A percentile compares a stretch with the other conserved stretches of the same genome.
phyloP scores from a whole-genome alignment of 495 filamentous ascomycete species.

The Clohesyomyces aquaticus region DNA sequence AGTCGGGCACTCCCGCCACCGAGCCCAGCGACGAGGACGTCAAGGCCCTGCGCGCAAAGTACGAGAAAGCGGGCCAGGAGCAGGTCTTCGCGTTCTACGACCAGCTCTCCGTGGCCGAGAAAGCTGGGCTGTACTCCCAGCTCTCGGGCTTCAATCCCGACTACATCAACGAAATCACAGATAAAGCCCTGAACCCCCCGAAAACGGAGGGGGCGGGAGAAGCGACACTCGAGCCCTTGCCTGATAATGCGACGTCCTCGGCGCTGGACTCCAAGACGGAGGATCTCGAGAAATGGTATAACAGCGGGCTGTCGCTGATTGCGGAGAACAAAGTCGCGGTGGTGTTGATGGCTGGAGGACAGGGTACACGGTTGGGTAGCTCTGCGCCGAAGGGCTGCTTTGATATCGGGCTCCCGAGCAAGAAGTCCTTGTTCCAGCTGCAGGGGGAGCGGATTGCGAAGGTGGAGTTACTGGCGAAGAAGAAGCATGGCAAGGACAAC shows the following conservation, averaged over 20 bases:
- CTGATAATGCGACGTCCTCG: slow-evolving; percentile 83
- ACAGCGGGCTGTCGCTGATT: slow-evolving; percentile 81
- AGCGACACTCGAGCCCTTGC: slow-evolving; percentile 81
- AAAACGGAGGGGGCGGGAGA: slow-evolving; percentile 56
- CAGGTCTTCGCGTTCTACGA: slow-evolving; percentile 95
- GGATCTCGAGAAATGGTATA: slow-evolving; percentile 83
- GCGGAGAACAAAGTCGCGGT: slow-evolving; percentile 89
- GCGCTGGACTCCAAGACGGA: slow-evolving; percentile 84
- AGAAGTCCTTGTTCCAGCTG: slow-evolving; percentile 95
- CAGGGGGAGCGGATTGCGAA: slow-evolving; percentile 91
- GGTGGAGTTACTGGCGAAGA: slow-evolving; percentile 80
- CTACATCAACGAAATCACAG: slow-evolving; percentile 80
- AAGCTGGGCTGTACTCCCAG: slow-evolving; percentile 79
- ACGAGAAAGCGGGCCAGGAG: slow-evolving; percentile 76
- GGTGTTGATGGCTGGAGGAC: slow-evolving; percentile 94
- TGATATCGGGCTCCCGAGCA: slow-evolving; percentile 87
- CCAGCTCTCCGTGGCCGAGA: slow-evolving; percentile 69
- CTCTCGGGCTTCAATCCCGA: slow-evolving; percentile 76
- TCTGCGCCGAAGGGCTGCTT: slow-evolving; percentile 96
- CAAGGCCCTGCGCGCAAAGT: slow-evolving; percentile 74
- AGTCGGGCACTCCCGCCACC: slow-evolving; percentile 50
- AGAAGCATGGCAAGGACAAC: slow-evolving; percentile 62
- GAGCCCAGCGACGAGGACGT: slow-evolving; percentile 75
- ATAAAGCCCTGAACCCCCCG: slow-evolving; percentile 79
- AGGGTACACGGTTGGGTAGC: slow-evolving; percentile 93